Evolutionary conservation across 2,329 filamentous ascomycete species (phyloP).

Genomic region (Epichloe amarillans): DNA sequence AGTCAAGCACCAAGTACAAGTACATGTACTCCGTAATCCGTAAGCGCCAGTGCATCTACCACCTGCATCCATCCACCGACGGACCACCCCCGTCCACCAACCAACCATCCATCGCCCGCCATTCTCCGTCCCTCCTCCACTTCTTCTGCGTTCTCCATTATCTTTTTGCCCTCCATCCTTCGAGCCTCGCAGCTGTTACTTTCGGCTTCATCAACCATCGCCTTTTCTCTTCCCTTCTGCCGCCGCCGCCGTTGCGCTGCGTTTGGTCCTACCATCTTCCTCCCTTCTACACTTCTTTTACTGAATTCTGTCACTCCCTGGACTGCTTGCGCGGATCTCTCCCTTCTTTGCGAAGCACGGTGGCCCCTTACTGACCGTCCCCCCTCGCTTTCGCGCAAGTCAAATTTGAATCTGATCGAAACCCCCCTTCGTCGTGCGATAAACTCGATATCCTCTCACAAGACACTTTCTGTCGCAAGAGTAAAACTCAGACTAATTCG

Average conservation of each 20-base stretch:
- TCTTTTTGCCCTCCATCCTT: slow-evolving; percentile 5
- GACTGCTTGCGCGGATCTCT: not conserved
- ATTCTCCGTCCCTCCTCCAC: slow-evolving; percentile 5
- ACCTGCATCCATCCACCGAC: slow-evolving; percentile 1
- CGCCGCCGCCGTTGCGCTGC: slow-evolving; percentile 1
- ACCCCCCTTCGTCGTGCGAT: slow-evolving; percentile 4
- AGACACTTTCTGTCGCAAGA: not conserved
- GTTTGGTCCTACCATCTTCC: not conserved
- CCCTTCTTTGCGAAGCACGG: not conserved
- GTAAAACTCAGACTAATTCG: slow-evolving; percentile 3
- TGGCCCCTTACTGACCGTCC: slow-evolving; percentile 2
- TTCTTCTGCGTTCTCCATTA: slow-evolving; percentile 6
- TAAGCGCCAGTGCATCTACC: slow-evolving; percentile 1
- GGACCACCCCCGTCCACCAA: not conserved
- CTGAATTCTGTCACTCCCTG: not conserved
- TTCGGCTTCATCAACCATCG: slow-evolving; percentile 3
- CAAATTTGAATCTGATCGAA: slow-evolving; percentile 6
- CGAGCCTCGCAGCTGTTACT: slow-evolving; percentile 1
- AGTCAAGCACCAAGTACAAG: not conserved
- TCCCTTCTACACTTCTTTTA: not conserved
- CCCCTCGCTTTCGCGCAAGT: slow-evolving; percentile 7
- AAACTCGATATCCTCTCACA: not conserved
- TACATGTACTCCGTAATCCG: not conserved
- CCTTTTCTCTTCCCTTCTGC: not conserved
- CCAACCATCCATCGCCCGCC: slow-evolving; percentile 4